A percentile compares a stretch with the other conserved stretches of the same genome.
phyloP scores from a whole-genome alignment of 345 rosid genomes.

The Dimocarpus longan region DNA sequence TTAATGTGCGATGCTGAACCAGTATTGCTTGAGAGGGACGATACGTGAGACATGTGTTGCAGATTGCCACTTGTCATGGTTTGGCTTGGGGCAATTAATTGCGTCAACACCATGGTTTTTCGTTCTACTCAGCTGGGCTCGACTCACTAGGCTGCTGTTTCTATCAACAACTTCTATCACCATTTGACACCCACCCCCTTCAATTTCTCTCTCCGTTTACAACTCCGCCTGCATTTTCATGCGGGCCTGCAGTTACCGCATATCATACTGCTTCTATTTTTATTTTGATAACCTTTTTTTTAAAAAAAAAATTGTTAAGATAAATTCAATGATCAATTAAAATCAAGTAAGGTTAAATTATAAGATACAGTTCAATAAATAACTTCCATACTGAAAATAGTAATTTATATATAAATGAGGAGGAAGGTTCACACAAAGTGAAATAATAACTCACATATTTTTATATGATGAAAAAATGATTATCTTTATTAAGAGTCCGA shows the following conservation, averaged over 20 bases:
- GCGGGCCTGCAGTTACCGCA: not conserved
- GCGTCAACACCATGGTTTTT: conserved; percentile 2
- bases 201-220: not conserved
- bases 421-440: too few species aligned
- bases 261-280: not conserved
- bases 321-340: too few species aligned
- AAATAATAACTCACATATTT: too few species aligned
- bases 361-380: too few species aligned
- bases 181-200: not conserved
- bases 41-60: not conserved
- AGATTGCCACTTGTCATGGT: conserved; percentile 2
- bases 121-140: not conserved
- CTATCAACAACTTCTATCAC: not conserved
- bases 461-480: too few species aligned
- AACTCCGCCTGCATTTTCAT: not conserved
- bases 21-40: conserved; percentile 10
- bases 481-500: too few species aligned
- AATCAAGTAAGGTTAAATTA: too few species aligned
- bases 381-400: too few species aligned
- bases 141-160: not conserved
- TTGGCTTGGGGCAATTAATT: not conserved
- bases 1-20: not conserved
- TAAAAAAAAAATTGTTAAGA: too few species aligned
- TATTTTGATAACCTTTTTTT: too few species aligned
- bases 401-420: too few species aligned